Evolutionary conservation across 257 asterid genomes (phyloP).

Genomic region (Lavandula angustifolia): DNA sequence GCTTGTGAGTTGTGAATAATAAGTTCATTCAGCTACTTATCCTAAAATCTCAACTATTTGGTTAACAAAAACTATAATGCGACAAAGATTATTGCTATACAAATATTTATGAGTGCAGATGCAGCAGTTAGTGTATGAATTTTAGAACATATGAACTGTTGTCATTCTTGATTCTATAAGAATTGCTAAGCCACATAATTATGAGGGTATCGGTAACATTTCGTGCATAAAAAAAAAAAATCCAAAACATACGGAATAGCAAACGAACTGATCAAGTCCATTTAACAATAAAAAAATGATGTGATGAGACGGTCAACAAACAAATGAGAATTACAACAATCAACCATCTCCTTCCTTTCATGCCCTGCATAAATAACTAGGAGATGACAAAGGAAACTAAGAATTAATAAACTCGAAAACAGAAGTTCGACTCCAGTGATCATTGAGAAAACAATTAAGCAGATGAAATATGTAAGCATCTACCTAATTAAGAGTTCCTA

Average conservation of each 20-base stretch:
- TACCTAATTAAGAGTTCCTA: constrained; percentile 23
- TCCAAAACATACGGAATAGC: background rate
- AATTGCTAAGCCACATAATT: too few relatives aligned
- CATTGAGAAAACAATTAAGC: background rate
- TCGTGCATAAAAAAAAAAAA: background rate
- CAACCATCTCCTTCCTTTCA: constrained; percentile 45
- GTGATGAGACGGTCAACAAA: constrained; percentile 42
- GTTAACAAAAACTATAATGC: background rate
- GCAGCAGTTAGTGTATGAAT: too few relatives aligned
- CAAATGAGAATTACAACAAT: constrained; percentile 36
- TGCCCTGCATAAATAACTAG: constrained; percentile 34
- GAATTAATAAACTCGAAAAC: background rate
- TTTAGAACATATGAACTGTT: too few relatives aligned
- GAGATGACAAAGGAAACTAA: background rate
- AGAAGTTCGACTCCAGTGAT: background rate
- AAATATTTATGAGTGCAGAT: too few relatives aligned
- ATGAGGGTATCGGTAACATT: background rate
- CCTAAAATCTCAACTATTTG: background rate
- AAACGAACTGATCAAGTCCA: background rate
- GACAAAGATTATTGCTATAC: too few relatives aligned
- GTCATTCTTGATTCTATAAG: too few relatives aligned
- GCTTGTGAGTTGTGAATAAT: background rate
- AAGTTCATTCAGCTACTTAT: constrained; percentile 4
- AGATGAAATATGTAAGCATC: background rate
- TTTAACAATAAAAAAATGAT: constrained; percentile 1